Percentiles rank a stretch among this genome's conserved stretches.
phyloP scores from a whole-genome alignment of 148 eudicot genomes.

The Amaranthus hypochondriacus region DNA sequence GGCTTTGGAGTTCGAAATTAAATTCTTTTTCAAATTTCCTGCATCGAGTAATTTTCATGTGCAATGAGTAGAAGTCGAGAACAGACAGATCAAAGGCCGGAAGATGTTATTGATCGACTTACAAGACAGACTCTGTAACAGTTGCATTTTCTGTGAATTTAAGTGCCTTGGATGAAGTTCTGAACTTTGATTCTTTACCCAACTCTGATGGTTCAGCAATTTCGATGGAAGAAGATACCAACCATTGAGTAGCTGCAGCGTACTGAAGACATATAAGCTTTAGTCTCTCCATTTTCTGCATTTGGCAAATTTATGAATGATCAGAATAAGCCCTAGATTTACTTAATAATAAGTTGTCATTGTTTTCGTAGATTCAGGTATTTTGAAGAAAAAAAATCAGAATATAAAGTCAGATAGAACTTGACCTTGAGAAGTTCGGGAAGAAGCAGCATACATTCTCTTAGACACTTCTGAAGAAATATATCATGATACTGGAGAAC shows the following conservation, averaged over 20 bases:
- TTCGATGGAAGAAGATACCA: conserved; percentile 64
- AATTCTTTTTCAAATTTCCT: conserved; percentile 93
- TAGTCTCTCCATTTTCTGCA: conserved; percentile 89
- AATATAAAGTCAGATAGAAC: neutral
- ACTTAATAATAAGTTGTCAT: neutral
- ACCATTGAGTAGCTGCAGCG: conserved; percentile 81
- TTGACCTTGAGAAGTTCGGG: conserved; percentile 85
- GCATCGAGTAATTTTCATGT: conserved; percentile 23
- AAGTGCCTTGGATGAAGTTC: conserved; percentile 39
- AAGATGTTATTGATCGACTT: conserved; percentile 19
- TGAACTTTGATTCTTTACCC: conserved; percentile 37
- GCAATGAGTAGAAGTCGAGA: neutral
- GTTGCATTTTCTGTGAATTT: conserved; percentile 48
- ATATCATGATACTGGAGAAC: conserved; percentile 79
- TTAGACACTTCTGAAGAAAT: conserved; percentile 85
- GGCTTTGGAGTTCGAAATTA: conserved; percentile 72
- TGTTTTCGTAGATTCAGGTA: neutral
- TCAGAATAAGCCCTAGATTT: neutral
- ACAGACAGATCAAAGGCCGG: conserved; percentile 4
- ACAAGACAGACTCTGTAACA: conserved; percentile 64
- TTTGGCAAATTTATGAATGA: neutral
- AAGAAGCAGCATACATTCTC: conserved; percentile 94
- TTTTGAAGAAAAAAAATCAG: neutral
- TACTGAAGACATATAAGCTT: conserved; percentile 82
- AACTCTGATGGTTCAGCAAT: conserved; percentile 31